Evolutionary conservation across 257 asterid genomes (phyloP), one percentile per base, ranked within the genome.

Genomic region (Thymus quinquecostatus): DNA sequence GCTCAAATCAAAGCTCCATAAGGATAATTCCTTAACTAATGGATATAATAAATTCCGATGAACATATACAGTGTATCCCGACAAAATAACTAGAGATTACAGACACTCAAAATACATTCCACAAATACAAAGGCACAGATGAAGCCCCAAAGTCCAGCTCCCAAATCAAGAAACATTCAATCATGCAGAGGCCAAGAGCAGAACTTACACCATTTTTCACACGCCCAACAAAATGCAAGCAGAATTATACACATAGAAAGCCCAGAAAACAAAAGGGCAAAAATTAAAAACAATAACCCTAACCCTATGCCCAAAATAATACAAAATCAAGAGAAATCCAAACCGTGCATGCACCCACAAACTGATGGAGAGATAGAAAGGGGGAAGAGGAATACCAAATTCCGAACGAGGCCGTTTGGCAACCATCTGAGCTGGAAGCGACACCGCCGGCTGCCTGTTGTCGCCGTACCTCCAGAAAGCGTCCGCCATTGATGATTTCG

Each of bases 371-470:
- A 63, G 68, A 43, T 11, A 44, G 34, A n/a, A 6, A 54, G 48
- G 33, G 34, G 11, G 21, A 21, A 21, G 21, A 51, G 0, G 57
- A 14, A 47, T 64, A 90, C 95, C 97, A 64, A 59, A 73, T 4
- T 86, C 89, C 1, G 88, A 40, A 66, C 95, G 92, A 89, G 87
- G 12, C 91, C 88, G 79, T 90, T 86, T 7, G 32, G 45, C 60
- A 10, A 80, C 75, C 21, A 75, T 60, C 68, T 75, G 82, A 44
- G 82, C 55, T 59, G 78, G 73, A 33, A 87, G 68, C 59, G 76
- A 77, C 48, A 76, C 75, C 28, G 78, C 73, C 73, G 71, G 85
- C 83, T 86, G 95, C 66, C 78, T 61, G 47, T 47, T 75, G 60
- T 78, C 95, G n/a, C 75, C 58, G 81, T 61, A 80, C 68, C 88